Evolutionary conservation across 148 eudicot genomes (phyloP), one percentile per base, ranked within the genome.

Genomic region (Bassia scoparia): DNA sequence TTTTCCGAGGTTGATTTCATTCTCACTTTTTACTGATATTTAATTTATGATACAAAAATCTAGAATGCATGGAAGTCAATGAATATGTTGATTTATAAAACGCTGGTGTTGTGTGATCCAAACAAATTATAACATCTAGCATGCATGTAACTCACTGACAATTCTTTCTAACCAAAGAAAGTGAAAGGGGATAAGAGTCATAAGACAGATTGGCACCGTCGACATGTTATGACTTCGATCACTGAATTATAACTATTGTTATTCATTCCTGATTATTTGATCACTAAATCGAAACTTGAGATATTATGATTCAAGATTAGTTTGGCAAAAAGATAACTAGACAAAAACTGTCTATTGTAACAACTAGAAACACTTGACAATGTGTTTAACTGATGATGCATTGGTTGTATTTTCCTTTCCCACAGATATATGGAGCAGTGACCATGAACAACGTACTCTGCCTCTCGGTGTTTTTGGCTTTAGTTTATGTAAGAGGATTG

Each of bases 361-460:
- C 62, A 27, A 12, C 16, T 55, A 55, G 31, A 55, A 55, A 55
- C 27, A 4, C 17, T 60, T 30, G 15, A 7, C 34, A 1, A 33
- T 20, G 43, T 18, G 14, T 31, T 4, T 7, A 53, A 27, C 27
- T 18, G 66, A 6, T 1, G 20, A 35, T 31, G 3, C 8, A 61
- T 20, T 7, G 33, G 0, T 8, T 33, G 10, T 50, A 27, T 41
- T 2, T 21, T 53, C 53, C 59, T 62, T 27, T 60, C 26, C 44
- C 85, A 74, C 87, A 94, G 97, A 3, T 91, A 71, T 91, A 91
- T 66, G 97, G 97, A 71, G 89, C 96, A 1, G 97, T 78, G 38
- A 88, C 97, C 0, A 89, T 94, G 96, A 91, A 89, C 86, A 91
- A 91, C 46, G 71, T 81, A 20, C 89, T 94, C n/a, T 89, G 96